phyloP scores from a whole-genome alignment of 495 filamentous ascomycete species.

The Penicillium taxi region DNA sequence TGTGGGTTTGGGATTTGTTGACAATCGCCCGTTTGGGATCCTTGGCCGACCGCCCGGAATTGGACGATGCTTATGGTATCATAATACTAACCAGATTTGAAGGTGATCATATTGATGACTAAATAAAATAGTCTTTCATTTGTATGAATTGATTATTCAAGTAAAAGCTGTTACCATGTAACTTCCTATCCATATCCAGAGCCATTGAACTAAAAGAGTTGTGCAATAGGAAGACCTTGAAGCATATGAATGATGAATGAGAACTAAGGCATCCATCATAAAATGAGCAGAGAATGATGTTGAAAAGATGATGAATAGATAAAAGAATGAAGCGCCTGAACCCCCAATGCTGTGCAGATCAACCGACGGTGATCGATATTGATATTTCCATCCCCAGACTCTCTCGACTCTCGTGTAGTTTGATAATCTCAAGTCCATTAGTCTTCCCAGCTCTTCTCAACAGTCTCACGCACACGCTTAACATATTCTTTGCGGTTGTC shows the following conservation, averaged over 20 bases:
- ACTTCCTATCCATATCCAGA: no score
- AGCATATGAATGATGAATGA: no score
- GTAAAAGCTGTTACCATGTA: no score
- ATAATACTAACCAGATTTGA: no score
- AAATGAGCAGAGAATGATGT: conserved; percentile 5
- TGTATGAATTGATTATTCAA: no score
- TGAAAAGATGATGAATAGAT: conserved; percentile 7
- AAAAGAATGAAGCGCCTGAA: conserved; percentile 34
- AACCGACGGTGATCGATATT: conserved; percentile 12
- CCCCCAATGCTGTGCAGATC: conserved; percentile 43
- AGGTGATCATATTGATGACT: no score
- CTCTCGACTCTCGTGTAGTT: conserved; percentile 1
- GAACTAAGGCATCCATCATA: no score
- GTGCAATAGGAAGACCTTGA: no score
- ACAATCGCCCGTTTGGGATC: conserved; percentile 11
- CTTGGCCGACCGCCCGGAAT: conserved; percentile 14
- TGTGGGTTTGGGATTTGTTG: conserved; percentile 14
- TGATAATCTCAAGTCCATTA: conserved; percentile 22
- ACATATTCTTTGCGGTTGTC: conserved; percentile 94
- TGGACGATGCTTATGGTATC: background rate
- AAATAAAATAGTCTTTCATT: no score
- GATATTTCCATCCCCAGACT: conserved; percentile 3
- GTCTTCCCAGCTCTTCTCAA: conserved; percentile 99
- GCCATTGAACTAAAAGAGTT: no score
- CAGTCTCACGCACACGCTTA: conserved; percentile 90